phyloP scores from a whole-genome alignment of 305 asterid species.

The Plantago coronopus region DNA sequence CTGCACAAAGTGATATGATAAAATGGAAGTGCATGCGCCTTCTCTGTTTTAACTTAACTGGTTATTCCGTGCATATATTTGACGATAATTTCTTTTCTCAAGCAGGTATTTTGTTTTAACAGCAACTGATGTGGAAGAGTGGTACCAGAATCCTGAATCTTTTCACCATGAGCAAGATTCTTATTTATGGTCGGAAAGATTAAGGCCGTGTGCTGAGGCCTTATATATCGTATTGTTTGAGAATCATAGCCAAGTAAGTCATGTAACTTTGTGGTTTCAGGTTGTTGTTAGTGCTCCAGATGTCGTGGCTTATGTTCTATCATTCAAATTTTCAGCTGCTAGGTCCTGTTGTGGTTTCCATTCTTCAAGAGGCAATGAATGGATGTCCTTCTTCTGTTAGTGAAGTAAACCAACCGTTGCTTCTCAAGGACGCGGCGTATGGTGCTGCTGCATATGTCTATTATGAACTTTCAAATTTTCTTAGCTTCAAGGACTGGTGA shows the following conservation, averaged over 20 bases:
- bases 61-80: constrained; percentile 16
- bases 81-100: constrained; percentile 25
- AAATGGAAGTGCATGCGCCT: background rate
- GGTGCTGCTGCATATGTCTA: constrained; percentile 95
- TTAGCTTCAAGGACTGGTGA: constrained; percentile 92
- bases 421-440: constrained; percentile 97
- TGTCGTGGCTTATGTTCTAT: constrained; percentile 17
- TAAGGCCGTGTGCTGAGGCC: constrained; percentile 98
- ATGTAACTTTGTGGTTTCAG: constrained; percentile 13
- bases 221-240: constrained; percentile 86
- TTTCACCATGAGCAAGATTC: constrained; percentile 97
- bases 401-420: constrained; percentile 78
- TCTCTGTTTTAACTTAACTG: constrained; percentile 6
- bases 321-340: constrained; percentile 54
- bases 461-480: constrained; percentile 92
- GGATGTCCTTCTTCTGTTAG: constrained; percentile 75
- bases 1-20: constrained; percentile 3
- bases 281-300: constrained; percentile 16
- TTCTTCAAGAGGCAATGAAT: constrained; percentile 95
- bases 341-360: constrained; percentile 94
- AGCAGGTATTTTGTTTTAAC: constrained; percentile 93
- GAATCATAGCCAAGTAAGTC: constrained; percentile 79
- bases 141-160: constrained; percentile 85
- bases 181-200: constrained; percentile 88
- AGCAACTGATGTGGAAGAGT: constrained; percentile 77